Base-by-base conservation (phyloP, 371 early-diverging fungal species). In the Dichotomocladium elegans region DNA sequence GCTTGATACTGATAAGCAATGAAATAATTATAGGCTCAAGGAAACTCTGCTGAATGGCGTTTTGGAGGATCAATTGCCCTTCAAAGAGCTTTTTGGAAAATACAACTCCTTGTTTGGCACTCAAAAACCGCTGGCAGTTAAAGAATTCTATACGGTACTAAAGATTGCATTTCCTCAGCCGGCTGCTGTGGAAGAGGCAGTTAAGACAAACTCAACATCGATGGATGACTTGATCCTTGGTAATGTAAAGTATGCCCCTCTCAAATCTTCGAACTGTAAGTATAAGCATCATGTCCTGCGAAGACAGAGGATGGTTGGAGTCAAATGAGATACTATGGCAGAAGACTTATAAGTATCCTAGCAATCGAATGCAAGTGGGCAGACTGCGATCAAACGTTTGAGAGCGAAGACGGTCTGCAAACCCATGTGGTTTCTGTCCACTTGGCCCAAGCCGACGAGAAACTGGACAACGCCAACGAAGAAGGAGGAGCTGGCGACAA, bases 81-180 rank as follows among this genome's bases (percentile, higher is more conserved):
- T 78, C 17, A 68, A 67, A 11, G 69, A 70, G 3, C 37, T 74
- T n/a, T 78, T 70, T 42, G 33, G 28, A 14, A 44, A 41, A 30
- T 78, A 78, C 47, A 68, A 60, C 21, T 58, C 53, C 0, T 41
- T 67, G 9, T 78, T 78, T 61, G 70, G 68, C 0, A 41, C 50
- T 14, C 70, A 74, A 19, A 72, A 74, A 46, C 69, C 72, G 22
- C 47, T 78, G 22, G 72, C 63, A 0, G 48, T 68, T 35, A 72
- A 72, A 28, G 78, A 74, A 27, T 72, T 72, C 43, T 74, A 68
- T 45, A 71, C 71, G 2, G 77, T 77, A 1, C 45, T 74, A 10
- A 71, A 74, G 22, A 76, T 78, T 52, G 78, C 78, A 11, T 72
- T 74, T n/a, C 78, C 78, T 21, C 74, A 71, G 52, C 66, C 74